Conservation (phyloP, 495 filamentous ascomycete genomes). For the Neurospora discreta region DNA sequence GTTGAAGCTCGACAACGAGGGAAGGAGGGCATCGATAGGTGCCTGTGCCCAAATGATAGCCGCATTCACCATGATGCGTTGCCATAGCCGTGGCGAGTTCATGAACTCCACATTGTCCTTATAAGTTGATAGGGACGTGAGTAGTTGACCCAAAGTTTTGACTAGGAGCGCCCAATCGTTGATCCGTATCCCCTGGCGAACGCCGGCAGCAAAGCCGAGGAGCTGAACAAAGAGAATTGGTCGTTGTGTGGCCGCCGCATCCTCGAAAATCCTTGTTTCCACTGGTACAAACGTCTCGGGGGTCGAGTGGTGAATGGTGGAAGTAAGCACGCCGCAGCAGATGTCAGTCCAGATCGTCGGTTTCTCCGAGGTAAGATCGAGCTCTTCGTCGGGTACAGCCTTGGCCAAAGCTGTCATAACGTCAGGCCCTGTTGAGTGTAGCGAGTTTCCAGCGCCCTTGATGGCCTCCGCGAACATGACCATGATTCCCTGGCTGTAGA, state of each 20-base stretch:
- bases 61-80: conserved; percentile 44
- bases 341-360: conserved; percentile 46
- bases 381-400: conserved; percentile 39
- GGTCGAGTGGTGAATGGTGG: conserved; percentile 70
- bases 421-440: conserved; percentile 72
- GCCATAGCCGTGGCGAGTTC: conserved; percentile 38
- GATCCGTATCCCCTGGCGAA: conserved; percentile 67
- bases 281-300: conserved; percentile 54
- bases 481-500: conserved; percentile 82
- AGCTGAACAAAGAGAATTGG: conserved; percentile 46
- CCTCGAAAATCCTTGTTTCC: conserved; percentile 43
- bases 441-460: conserved; percentile 63
- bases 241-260: conserved; percentile 23
- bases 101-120: conserved; percentile 26
- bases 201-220: conserved; percentile 57
- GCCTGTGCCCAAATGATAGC: conserved; percentile 63
- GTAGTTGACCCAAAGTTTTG: conserved; percentile 41
- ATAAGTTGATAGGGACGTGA: conserved; percentile 32
- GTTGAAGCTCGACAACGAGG: conserved; percentile 51
- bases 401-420: conserved; percentile 53
- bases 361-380: conserved; percentile 25
- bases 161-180: conserved; percentile 59
- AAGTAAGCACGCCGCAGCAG: conserved; percentile 61
- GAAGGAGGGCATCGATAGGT: conserved; percentile 71
- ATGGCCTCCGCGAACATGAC: conserved; percentile 79